Base-by-base conservation (phyloP, 441 rosid species). In the Adansonia gregorii region DNA sequence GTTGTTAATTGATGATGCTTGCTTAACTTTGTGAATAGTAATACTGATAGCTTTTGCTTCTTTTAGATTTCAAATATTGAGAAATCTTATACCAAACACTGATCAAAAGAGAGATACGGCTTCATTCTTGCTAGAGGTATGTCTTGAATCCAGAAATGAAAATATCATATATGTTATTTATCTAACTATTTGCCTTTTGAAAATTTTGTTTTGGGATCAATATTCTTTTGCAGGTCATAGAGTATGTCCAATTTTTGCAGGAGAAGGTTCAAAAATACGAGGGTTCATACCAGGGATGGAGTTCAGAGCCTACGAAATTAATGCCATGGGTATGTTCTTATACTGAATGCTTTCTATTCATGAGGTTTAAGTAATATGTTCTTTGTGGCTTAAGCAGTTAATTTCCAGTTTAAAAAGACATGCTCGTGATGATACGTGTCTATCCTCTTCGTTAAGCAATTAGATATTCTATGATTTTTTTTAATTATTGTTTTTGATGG, bases 51-150 rank as follows among this genome's bases (percentile, higher is more conserved):
- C 35, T 49, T 76, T 0, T 81, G 6, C 48, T 76, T 67, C 43
- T 81, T 74, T 80, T 90, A 91, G 94, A 73, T 91, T 91, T 86
- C 94, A 91, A 87, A 79, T 88, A 63, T 79, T 89, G 85, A 89
- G 92, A 85, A 90, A 91, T 22, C 80, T 88, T 12, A 88, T 91
- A 80, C 92, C 93, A 17, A 82, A 91, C 71, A 81, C 89, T 76
- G 93, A 91, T 52, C 94, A 91, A 69, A 91, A 91, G 78, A 80
- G 88, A 76, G 94, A 91, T 83, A 89, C 93, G 0, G 94, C 94
- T 8, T 91, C 94, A 0, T 91, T 91, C 84, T 80, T 91, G 49
- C 80, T 86, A 73, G 95, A 91, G 95, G 95, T 89, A 83, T 27
- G 77, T 10, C 45, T 46, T 74, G 73, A 63, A 75, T 70, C 14